These are phyloP conservation scores for Eucalyptus pauciflora DNA, from an alignment of 345 rosid species.

Conservation along the genomic window DNA sequence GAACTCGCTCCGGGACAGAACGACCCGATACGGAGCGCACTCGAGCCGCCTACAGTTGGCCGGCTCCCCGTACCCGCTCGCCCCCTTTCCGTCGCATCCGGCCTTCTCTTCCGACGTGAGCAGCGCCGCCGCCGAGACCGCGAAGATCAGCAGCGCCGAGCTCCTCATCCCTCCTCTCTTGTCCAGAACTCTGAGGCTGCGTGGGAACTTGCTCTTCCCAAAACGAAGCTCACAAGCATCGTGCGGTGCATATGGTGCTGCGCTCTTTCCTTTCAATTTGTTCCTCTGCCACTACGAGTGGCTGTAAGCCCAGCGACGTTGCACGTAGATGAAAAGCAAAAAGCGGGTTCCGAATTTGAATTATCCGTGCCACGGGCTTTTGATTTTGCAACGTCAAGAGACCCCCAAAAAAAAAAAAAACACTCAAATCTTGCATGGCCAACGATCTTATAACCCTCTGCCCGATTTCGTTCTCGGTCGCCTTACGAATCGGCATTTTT, in stretches of 20 bases:
- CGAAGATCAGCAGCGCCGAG: not conserved
- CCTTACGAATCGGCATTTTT: not conserved
- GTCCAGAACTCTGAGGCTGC: not conserved
- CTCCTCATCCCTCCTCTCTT: not conserved
- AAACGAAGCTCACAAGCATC: not conserved
- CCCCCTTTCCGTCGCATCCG: not conserved
- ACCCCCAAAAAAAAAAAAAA: not conserved
- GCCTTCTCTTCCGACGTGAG: not conserved
- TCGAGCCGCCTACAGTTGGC: not conserved
- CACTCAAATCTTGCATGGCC: not conserved
- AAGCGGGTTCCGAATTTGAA: not conserved
- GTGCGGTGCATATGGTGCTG: not conserved
- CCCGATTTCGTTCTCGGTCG: not conserved
- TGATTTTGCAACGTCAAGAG: not conserved
- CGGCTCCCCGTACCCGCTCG: not conserved
- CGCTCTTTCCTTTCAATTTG: not conserved
- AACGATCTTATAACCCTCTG: not conserved
- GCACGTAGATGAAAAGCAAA: not conserved
- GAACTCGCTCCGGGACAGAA: not conserved
- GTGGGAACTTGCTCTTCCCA: not conserved
- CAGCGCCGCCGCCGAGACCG: not conserved
- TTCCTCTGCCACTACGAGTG: not conserved
- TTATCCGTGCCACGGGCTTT: not conserved
- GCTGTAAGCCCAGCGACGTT: not conserved
- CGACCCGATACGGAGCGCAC: not conserved